Evolutionary conservation across 1,284 basidiomycete genomes (phyloP).

Genomic region (Puccinia triticina): DNA sequence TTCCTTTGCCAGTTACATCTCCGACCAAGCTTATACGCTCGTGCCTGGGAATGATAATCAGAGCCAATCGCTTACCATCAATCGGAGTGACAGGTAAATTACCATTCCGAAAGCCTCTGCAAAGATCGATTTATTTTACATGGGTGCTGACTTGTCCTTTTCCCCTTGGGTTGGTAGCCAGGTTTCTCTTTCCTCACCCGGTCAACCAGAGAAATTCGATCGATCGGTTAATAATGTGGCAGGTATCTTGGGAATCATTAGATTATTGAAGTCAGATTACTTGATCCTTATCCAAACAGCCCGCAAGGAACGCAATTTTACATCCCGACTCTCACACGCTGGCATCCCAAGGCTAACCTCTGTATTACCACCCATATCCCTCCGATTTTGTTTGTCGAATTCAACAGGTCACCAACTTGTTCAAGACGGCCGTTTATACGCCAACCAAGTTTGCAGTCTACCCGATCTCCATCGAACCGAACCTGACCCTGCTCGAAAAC

Average conservation of each 20-base stretch:
- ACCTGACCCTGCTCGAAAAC: conserved; percentile 32
- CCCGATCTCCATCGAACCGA: conserved; percentile 38
- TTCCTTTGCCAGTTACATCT: conserved; percentile 27
- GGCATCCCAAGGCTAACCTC: neutral
- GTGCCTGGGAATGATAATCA: conserved; percentile 17
- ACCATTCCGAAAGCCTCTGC: neutral
- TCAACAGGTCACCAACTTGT: conserved; percentile 42
- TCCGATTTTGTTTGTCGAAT: neutral
- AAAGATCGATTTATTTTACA: neutral
- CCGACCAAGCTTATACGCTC: conserved; percentile 39
- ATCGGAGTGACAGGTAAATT: conserved; percentile 14
- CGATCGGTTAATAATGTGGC: conserved; percentile 23
- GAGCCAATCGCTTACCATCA: conserved; percentile 12
- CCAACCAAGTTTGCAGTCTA: conserved; percentile 38
- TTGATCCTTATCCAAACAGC: conserved; percentile 45
- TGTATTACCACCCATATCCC: too few relatives aligned
- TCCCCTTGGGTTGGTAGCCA: neutral
- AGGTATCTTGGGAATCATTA: conserved; percentile 43
- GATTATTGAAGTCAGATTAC: conserved; percentile 47
- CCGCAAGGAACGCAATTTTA: conserved; percentile 29
- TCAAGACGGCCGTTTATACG: conserved; percentile 42
- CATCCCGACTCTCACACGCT: neutral
- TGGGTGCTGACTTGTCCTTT: neutral
- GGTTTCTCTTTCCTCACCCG: conserved; percentile 24
- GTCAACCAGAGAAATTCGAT: conserved; percentile 36